A percentile compares a stretch with the other conserved stretches of the same genome.
Conservation (phyloP, 2,329 filamentous ascomycete species). For the Hymenoscyphus linearis region DNA sequence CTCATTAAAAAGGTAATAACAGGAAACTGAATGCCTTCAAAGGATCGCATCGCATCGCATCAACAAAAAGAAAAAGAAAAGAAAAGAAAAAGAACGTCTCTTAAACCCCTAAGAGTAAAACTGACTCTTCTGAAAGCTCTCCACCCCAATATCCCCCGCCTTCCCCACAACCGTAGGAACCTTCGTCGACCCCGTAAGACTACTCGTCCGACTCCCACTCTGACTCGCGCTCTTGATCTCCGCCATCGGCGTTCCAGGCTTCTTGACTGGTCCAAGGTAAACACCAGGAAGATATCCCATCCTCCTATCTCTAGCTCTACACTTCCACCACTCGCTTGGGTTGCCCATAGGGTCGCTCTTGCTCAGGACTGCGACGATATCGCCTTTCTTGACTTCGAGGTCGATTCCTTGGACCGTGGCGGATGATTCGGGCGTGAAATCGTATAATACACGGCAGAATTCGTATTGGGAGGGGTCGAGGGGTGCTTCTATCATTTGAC, state of each 20-base stretch:
- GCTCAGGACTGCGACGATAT: conserved; percentile 87
- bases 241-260: conserved; percentile 40
- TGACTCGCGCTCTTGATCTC: conserved; percentile 32
- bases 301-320: conserved; percentile 80
- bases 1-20: neutral
- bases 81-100: too few species aligned
- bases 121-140: conserved; percentile 66
- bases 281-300: conserved; percentile 89
- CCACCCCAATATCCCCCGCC: conserved; percentile 57
- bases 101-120: conserved; percentile 62
- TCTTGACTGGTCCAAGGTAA: conserved; percentile 72
- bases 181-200: conserved; percentile 35
- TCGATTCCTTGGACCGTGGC: conserved; percentile 67
- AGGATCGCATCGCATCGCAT: too few species aligned
- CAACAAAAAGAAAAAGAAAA: neutral
- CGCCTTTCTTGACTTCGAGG: conserved; percentile 87
- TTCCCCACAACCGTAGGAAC: conserved; percentile 48
- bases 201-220: conserved; percentile 42
- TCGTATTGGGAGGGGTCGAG: conserved; percentile 89
- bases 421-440: conserved; percentile 80
- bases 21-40: neutral
- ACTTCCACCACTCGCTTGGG: conserved; percentile 95
- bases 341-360: conserved; percentile 91
- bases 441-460: conserved; percentile 91
- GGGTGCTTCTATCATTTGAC: conserved; percentile 41